Base-by-base conservation (phyloP, 495 filamentous ascomycete genomes). In the Talaromyces nanjingensis region DNA sequence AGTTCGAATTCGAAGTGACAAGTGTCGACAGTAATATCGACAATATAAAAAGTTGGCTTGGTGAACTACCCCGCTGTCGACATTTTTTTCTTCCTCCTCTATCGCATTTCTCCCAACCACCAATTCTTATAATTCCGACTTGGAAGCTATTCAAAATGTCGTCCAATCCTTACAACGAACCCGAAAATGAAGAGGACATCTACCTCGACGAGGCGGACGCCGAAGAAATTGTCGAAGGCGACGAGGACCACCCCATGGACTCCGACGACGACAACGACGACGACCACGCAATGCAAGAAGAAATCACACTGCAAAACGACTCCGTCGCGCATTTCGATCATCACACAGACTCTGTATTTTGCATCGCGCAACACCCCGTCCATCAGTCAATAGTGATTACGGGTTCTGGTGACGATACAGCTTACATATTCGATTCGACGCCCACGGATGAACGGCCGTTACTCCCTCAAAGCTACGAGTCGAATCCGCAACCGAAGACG, bases 321-420 rank as follows among this genome's bases (percentile, higher is more conserved):
- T 93, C 90, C 64, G 78, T 85, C 64, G 96, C 92, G 60, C 91
- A 96, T 77, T 97, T 97, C 74, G 94, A 97, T 76, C 71, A 72
- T 2, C 92, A 96, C 80, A 87, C 82, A 56, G 91, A 97, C 79
- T 90, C 86, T 55, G 88, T 99, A 62, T 98, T 96, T 79, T 88
- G 89, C 72, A 91, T 99, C 69, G 91, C 92, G 33, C 90, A 94
- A 68, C 96, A 99, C 72, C 96, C 96, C 2, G 76, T 87, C 12
- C 80, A 89, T 68, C 87, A 89, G 29, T 78, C 86, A 18, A 87
- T 96, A 54, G 80, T 97, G 64, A 87, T 93, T 12, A 96, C 93
- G 0, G 96, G 94, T 55, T 93, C 92, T 47, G 94, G 94, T 64
- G 87, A 92, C 33, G 87, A 87, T 67, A 85, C 87, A 1, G 91